These are phyloP conservation scores for Prorocentrum cordatum DNA, from an alignment of 169 alveolate genomes.

Conservation along the genomic window DNA sequence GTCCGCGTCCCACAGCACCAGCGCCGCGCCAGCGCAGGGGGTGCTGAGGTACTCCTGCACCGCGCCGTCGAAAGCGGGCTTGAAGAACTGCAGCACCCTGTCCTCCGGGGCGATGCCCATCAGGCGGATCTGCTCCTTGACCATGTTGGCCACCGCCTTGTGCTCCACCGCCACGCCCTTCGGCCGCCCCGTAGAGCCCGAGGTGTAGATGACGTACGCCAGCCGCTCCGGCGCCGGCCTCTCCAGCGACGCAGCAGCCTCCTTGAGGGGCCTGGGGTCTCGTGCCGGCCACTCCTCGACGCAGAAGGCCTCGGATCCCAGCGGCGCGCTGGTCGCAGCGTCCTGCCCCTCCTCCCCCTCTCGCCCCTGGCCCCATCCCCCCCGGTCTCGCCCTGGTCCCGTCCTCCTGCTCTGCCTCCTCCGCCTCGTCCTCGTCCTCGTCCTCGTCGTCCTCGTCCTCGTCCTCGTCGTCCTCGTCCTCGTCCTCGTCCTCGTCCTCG, in stretches of 20 bases:
- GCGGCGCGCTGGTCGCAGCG: no score
- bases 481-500: no score
- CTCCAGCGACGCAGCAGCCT: no score
- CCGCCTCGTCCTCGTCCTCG: no score
- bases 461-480: no score
- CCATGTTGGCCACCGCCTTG: constrained; percentile 45
- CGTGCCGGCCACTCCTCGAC: not conserved
- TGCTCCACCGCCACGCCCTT: constrained; percentile 63
- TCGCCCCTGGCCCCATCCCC: no score
- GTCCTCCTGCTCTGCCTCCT: no score
- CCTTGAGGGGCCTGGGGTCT: no score
- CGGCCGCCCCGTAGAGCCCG: constrained; percentile 56
- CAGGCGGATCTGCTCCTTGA: constrained; percentile 22
- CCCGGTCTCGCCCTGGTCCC: no score
- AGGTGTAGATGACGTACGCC: constrained; percentile 45
- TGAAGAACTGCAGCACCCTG: constrained; percentile 57
- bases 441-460: no score
- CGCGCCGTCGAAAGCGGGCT: constrained; percentile 65
- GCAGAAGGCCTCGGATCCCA: not conserved
- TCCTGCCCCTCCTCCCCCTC: not conserved
- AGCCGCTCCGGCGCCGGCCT: constrained; percentile 8
- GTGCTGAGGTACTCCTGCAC: constrained; percentile 11
- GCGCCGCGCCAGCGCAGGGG: not conserved
- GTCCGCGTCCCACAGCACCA: constrained; percentile 37
- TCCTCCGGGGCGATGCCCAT: constrained; percentile 19